Evolutionary conservation across 257 asterid genomes (phyloP).

Genomic region (Asclepias syriaca): DNA sequence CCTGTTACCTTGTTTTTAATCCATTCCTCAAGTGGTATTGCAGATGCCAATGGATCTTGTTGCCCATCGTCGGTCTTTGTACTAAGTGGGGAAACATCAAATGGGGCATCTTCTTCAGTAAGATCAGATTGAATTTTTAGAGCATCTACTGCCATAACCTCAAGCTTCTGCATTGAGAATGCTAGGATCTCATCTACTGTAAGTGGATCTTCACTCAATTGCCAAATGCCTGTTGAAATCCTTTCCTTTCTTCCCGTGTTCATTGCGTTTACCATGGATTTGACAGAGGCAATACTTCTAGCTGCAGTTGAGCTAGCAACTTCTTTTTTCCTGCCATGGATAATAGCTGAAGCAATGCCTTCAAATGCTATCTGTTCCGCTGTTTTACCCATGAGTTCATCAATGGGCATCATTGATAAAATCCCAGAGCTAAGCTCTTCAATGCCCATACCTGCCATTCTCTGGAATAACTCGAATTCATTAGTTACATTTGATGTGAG

Average conservation of each 20-base stretch:
- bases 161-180: slow-evolving; percentile 71
- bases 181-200: slow-evolving; percentile 56
- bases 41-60: slow-evolving; percentile 40
- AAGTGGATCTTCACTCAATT: slow-evolving; percentile 51
- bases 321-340: slow-evolving; percentile 71
- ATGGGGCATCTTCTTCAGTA: slow-evolving; percentile 71
- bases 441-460: slow-evolving; percentile 61
- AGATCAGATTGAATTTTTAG: slow-evolving; percentile 69
- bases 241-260: slow-evolving; percentile 56
- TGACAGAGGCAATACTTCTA: slow-evolving; percentile 56
- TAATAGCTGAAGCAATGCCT: slow-evolving; percentile 82
- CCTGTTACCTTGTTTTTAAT: slow-evolving; percentile 14
- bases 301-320: slow-evolving; percentile 90
- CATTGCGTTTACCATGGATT: slow-evolving; percentile 65
- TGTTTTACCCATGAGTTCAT: slow-evolving; percentile 74
- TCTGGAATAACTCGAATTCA: slow-evolving; percentile 69
- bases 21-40: slow-evolving; percentile 64
- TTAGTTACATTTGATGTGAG: slow-evolving; percentile 33
- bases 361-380: slow-evolving; percentile 95
- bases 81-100: slow-evolving; percentile 59
- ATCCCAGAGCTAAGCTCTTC: slow-evolving; percentile 56
- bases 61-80: slow-evolving; percentile 26
- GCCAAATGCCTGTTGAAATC: slow-evolving; percentile 74
- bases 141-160: slow-evolving; percentile 64
- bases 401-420: slow-evolving; percentile 64